These are phyloP conservation scores for Spatholobus suberectus DNA, from an alignment of 306 rosid species.

Conservation along the genomic window DNA sequence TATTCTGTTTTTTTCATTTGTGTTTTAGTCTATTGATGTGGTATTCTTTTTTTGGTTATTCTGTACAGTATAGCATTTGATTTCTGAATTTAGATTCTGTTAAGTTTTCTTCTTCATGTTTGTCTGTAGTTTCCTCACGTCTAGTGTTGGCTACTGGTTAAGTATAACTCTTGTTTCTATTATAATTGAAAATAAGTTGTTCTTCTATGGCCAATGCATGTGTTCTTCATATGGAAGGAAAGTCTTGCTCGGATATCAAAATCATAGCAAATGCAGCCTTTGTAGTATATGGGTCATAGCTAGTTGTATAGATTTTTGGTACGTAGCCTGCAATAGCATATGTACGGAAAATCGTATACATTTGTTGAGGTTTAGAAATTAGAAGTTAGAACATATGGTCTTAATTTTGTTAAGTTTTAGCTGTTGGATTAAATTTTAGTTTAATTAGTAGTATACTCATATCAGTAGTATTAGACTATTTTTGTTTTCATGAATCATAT, in stretches of 20 bases:
- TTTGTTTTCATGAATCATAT: neutral
- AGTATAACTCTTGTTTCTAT: neutral
- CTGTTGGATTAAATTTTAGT: neutral
- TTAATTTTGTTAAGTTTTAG: neutral
- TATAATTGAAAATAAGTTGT: neutral
- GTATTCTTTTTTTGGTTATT: neutral
- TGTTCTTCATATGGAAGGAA: conserved; percentile 11
- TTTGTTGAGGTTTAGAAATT: neutral
- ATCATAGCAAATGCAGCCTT: neutral
- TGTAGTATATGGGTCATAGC: neutral
- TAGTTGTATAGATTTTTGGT: conserved; percentile 10
- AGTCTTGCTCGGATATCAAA: neutral
- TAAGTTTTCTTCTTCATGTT: conserved; percentile 4
- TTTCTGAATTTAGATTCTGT: conserved; percentile 16
- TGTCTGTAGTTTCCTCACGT: neutral
- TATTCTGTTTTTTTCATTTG: conserved; percentile 9
- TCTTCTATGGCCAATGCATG: neutral
- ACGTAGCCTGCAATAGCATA: neutral
- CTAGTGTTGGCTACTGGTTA: conserved; percentile 5
- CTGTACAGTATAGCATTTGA: conserved; percentile 17
- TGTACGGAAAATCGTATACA: neutral
- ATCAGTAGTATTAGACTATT: neutral
- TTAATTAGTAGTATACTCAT: neutral
- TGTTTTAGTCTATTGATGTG: neutral
- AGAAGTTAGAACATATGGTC: neutral